Evolutionary conservation across 306 rosid genomes (phyloP).

Genomic region (Prunus kanzakura): DNA sequence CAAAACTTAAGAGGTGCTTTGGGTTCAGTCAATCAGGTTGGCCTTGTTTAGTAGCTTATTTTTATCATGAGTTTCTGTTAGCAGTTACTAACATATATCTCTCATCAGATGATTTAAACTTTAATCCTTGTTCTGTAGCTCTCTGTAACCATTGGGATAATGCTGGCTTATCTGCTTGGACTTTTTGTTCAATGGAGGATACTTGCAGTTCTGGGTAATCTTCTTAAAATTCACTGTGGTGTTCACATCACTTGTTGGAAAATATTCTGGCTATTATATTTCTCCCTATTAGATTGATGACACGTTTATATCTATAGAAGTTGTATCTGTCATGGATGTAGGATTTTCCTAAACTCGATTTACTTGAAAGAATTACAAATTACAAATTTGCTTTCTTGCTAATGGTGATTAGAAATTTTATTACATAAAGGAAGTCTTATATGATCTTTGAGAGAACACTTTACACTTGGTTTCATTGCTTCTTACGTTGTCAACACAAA

Average conservation of each 20-base stretch:
- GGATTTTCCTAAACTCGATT: not conserved
- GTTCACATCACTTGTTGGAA: constrained; percentile 1
- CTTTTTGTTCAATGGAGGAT: constrained; percentile 90
- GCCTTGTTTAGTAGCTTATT: constrained; percentile 17
- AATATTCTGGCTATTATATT: not conserved
- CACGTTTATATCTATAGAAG: not conserved
- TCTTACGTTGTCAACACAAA: not conserved
- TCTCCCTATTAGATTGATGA: not conserved
- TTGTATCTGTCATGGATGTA: not conserved
- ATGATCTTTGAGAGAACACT: not conserved
- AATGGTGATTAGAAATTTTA: not conserved
- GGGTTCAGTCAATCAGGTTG: constrained; percentile 87
- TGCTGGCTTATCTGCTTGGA: constrained; percentile 93
- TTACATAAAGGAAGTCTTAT: not conserved
- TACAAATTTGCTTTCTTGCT: not conserved
- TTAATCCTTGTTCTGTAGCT: constrained; percentile 47
- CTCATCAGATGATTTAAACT: not conserved
- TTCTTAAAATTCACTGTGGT: constrained; percentile 10
- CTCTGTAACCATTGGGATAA: constrained; percentile 83
- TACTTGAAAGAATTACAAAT: not conserved
- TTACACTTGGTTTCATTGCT: not conserved
- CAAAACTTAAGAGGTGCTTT: constrained; percentile 81
- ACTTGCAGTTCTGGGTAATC: constrained; percentile 90
- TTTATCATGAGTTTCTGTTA: not conserved
- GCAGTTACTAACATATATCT: not conserved